Evolutionary conservation across 1,139 yeast species (phyloP), one percentile per base, ranked within the genome.

Genomic region (Meyerozyma elateridarum): DNA sequence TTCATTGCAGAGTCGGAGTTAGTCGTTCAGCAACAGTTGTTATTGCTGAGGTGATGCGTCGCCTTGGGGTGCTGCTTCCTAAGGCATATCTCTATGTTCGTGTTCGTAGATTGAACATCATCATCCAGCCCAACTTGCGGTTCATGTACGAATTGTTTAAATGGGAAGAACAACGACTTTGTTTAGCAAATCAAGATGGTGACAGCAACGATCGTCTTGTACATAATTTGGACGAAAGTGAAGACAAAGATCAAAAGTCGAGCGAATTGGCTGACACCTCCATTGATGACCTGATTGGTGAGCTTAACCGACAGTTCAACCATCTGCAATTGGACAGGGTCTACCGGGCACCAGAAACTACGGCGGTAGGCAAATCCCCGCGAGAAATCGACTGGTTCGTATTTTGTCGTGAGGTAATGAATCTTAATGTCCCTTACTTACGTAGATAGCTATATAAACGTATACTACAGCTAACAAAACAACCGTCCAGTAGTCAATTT

Each of bases 321-420:
- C n/a, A n/a, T n/a, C n/a, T n/a, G n/a, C n/a, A n/a, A n/a, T n/a
- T n/a, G n/a, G n/a, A n/a, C n/a, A n/a, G n/a, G n/a, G n/a, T n/a
- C n/a, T n/a, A n/a, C n/a, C n/a, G n/a, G n/a, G n/a, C n/a, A n/a
- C n/a, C n/a, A n/a, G n/a, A n/a, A n/a, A n/a, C n/a, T n/a, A n/a
- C n/a, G n/a, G n/a, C n/a, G n/a, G n/a, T n/a, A n/a, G n/a, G n/a
- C n/a, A n/a, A n/a, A n/a, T n/a, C n/a, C 56, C 53, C 77, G 25
- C 61, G 94, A 22, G 88, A 80, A 41, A 80, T 85, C 30, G 96
- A 88, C 50, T 89, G 97, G 97, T 84, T 78, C 51, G 70, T 84
- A n/a, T 63, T 89, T 52, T 85, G 96, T 54, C 73, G 94, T 28
- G 95, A 88, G 48, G 85, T 89, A 38, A 77, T 82, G 49, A 68